A percentile compares a stretch with the other conserved stretches of the same genome.
phyloP scores from a whole-genome alignment of 148 eudicot genomes.

The Dysphania ambrosioides region DNA sequence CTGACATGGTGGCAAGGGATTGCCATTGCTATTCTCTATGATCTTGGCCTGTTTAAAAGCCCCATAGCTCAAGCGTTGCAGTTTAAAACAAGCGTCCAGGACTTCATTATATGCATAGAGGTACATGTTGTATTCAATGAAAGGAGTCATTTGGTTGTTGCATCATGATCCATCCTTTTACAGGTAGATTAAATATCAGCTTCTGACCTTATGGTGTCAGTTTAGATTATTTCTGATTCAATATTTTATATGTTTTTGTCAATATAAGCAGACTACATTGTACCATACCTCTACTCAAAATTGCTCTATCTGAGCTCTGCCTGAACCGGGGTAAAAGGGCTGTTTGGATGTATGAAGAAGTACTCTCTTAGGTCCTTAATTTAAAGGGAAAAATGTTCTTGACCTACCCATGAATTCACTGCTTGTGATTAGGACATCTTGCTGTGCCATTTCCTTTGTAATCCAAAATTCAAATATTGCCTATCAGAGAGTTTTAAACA shows the following conservation, averaged over 20 bases:
- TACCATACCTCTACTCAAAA: not conserved
- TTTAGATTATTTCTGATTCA: not conserved
- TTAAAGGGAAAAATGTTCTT: not conserved
- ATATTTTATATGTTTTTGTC: not conserved
- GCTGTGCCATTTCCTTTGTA: not conserved
- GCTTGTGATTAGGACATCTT: not conserved
- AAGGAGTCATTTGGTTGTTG: not conserved
- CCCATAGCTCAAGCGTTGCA: conserved; percentile 92
- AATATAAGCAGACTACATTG: not conserved
- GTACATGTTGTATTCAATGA: conserved; percentile 35
- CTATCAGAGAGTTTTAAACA: not conserved
- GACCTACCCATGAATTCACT: not conserved
- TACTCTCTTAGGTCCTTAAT: not conserved
- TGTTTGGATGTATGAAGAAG: not conserved
- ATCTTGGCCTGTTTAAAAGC: conserved; percentile 78
- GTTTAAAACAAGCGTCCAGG: conserved; percentile 85
- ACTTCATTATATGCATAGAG: conserved; percentile 98
- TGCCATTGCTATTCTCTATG: conserved; percentile 74
- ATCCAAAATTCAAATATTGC: not conserved
- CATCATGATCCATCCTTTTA: not conserved
- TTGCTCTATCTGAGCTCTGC: not conserved
- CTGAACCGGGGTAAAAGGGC: not conserved
- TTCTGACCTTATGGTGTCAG: not conserved
- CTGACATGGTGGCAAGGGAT: conserved; percentile 99
- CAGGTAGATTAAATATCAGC: not conserved